Evolutionary conservation across 2,329 filamentous ascomycete species (phyloP).

Genomic region (Aureobasidium sp.): DNA sequence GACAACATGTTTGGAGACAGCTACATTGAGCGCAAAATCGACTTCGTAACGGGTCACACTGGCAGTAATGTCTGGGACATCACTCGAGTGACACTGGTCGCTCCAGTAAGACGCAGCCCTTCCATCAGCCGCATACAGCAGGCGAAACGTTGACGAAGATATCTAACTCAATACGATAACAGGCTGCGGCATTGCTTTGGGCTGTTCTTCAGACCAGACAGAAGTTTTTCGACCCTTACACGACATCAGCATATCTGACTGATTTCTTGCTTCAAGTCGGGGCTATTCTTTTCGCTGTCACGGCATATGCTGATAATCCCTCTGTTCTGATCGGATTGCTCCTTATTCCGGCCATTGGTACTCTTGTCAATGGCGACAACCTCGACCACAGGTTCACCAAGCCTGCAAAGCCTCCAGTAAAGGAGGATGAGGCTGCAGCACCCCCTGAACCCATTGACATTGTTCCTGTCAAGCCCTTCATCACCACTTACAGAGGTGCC

Average conservation of each 20-base stretch:
- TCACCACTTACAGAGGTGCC: constrained; percentile 81
- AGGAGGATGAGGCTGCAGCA: constrained; percentile 20
- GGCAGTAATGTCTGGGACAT: constrained; percentile 81
- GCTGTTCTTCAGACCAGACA: constrained; percentile 78
- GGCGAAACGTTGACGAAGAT: constrained; percentile 21
- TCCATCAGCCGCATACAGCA: background rate
- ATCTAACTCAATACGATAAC: constrained; percentile 21
- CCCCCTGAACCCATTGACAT: constrained; percentile 35
- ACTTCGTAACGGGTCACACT: constrained; percentile 85
- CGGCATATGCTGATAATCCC: constrained; percentile 71
- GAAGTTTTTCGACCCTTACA: constrained; percentile 74
- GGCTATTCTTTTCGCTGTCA: constrained; percentile 75
- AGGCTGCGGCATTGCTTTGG: constrained; percentile 83
- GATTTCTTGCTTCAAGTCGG: constrained; percentile 86
- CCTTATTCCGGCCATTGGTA: constrained; percentile 56
- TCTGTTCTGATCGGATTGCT: constrained; percentile 69
- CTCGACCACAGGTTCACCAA: constrained; percentile 17
- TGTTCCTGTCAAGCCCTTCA: constrained; percentile 79
- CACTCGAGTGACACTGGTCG: constrained; percentile 75
- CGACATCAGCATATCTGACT: constrained; percentile 57
- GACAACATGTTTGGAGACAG: constrained; percentile 22
- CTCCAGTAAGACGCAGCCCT: constrained; percentile 57
- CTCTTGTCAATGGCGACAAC: constrained; percentile 34
- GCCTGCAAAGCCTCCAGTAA: constrained; percentile 20
- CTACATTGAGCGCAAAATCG: constrained; percentile 91